Base-by-base conservation (phyloP, 257 asterid species). In the Fraxinus anomala region DNA sequence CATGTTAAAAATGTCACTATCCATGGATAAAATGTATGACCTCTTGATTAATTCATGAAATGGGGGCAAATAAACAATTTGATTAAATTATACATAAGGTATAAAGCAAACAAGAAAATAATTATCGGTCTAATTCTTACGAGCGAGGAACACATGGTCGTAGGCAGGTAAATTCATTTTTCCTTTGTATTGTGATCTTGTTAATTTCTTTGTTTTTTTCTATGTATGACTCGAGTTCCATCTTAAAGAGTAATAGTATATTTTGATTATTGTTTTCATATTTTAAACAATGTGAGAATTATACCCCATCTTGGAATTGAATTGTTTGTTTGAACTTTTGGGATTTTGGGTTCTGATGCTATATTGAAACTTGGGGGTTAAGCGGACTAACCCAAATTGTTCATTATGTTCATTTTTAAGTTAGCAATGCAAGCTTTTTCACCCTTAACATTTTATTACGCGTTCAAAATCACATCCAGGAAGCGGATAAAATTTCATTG, bases 401-500 rank as follows among this genome's bases (percentile, higher is more conserved):
- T 54, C 12, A 54, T n/a, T 19, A 19, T 17, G 1, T 47, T 47
- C 21, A 47, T 47, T 14, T 47, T 47, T 47, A 1, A n/a, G 19
- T 12, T 21, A 2, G 2, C 68, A 40, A 9, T 47, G 59, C 21
- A 0, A 47, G 5, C n/a, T 47, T 16, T 47, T 16, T 4, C 1
- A 47, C 59, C 59, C 24, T 71, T 37, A n/a, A 59, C 31, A 16
- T 30, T 30, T 19, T 7, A 51, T 24, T 39, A 39, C 3, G 47
- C 1, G 34, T 11, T 66, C 1, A 44, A 26, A 28, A 17, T 17
- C 8, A 1, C 13, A 1, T 83, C 72, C 81, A 95, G 99, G 99
- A 95, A 68, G 92, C 87, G 0, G 99, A 95, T 87, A 95, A 95
- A 69, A 83, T 81, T 0, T 84, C 87, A 7, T 73, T 95, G 76